A percentile compares a stretch with the other conserved stretches of the same genome.
Evolutionary conservation across 371 early-diverging fungal species (phyloP).

Genomic region (Nosema muscidifuracis): DNA sequence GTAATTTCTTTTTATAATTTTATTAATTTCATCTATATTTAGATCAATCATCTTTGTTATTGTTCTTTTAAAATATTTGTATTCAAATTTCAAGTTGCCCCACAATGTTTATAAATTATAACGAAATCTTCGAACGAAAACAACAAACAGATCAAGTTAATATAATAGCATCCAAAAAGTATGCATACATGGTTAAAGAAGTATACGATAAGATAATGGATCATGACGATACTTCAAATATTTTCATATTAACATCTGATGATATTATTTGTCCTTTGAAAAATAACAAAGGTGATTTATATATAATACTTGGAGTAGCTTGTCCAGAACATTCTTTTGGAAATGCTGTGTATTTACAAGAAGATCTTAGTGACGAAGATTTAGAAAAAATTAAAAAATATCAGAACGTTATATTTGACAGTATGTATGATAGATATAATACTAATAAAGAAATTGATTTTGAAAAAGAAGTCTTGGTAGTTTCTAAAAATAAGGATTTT

Average conservation of each 20-base stretch:
- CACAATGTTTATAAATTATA: not conserved
- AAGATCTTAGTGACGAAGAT: not conserved
- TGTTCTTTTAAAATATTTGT: no score
- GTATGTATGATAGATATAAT: not conserved
- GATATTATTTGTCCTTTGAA: slow-evolving; percentile 23
- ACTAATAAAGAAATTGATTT: not conserved
- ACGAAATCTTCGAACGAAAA: not conserved
- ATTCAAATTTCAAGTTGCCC: no score
- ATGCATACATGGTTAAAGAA: slow-evolving; percentile 3
- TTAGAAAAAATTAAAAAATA: not conserved
- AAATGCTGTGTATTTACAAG: not conserved
- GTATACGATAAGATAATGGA: slow-evolving; percentile 16
- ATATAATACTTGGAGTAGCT: slow-evolving; percentile 6
- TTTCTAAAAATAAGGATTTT: slow-evolving; percentile 15
- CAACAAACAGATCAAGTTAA: not conserved
- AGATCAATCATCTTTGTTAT: no score
- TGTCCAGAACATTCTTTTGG: slow-evolving; percentile 19
- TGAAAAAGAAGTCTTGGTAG: slow-evolving; percentile 8
- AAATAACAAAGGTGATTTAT: not conserved
- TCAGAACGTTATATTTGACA: not conserved
- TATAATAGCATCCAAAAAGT: slow-evolving; percentile 7
- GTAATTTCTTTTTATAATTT: no score
- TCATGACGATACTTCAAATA: not conserved
- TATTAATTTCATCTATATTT: no score
- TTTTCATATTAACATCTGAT: slow-evolving; percentile 17